phyloP scores from a whole-genome alignment of 2,329 filamentous ascomycete genomes.

The Cercospora citrullina region DNA sequence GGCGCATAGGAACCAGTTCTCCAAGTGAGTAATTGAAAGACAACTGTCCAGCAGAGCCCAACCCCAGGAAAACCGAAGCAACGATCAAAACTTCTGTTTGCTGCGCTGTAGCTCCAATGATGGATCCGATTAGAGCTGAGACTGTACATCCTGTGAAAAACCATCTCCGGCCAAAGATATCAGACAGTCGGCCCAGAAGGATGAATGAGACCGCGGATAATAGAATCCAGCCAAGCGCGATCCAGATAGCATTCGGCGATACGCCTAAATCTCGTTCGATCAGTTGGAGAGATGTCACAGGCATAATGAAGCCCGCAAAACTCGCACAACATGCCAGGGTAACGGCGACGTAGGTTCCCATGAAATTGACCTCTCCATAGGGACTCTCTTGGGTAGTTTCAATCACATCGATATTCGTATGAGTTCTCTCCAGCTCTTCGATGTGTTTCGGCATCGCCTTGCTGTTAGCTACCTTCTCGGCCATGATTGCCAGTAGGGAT shows the following conservation, averaged over 20 bases:
- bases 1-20: not conserved
- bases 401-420: not conserved
- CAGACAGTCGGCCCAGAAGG: not conserved
- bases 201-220: not conserved
- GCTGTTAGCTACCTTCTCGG: not conserved
- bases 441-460: not conserved
- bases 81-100: not conserved
- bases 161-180: not conserved
- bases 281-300: not conserved
- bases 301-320: not conserved
- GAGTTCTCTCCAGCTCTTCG: not conserved
- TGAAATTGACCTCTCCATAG: conserved; percentile 2
- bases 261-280: not conserved
- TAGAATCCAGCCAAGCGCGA: not conserved
- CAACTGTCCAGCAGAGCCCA: not conserved
- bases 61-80: not conserved
- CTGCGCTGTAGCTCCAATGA: not conserved
- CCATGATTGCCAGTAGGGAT: not conserved
- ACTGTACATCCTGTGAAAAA: not conserved
- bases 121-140: not conserved
- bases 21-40: not conserved
- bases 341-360: not conserved
- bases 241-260: not conserved
- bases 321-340: not conserved
- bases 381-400: not conserved